A percentile compares a stretch with the other conserved stretches of the same genome.
Evolutionary conservation across 2,329 filamentous ascomycete genomes (phyloP).

Genomic region (Bipolaris bicolor): DNA sequence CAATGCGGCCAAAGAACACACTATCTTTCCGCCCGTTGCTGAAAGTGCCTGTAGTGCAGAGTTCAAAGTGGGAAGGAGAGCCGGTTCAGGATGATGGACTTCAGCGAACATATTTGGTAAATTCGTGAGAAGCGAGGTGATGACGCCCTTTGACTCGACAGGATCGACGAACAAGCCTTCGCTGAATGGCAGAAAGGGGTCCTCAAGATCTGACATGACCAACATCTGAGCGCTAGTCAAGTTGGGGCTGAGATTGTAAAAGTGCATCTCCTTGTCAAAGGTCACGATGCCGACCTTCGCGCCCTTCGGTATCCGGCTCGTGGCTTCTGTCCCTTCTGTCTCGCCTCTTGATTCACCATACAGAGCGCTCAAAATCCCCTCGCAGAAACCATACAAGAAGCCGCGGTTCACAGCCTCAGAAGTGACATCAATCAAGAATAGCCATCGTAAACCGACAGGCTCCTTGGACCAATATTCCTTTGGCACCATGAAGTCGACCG

Average conservation of each 20-base stretch:
- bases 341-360: constrained; percentile 67
- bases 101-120: constrained; percentile 86
- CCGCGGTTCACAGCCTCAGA: constrained; percentile 91
- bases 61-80: constrained; percentile 81
- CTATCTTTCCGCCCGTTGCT: constrained; percentile 87
- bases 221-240: constrained; percentile 94
- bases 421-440: constrained; percentile 93
- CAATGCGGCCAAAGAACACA: constrained; percentile 85
- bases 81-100: constrained; percentile 89
- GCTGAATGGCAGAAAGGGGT: constrained; percentile 91
- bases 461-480: constrained; percentile 99
- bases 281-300: constrained; percentile 94
- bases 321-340: constrained; percentile 58
- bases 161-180: constrained; percentile 95
- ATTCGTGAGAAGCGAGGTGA: constrained; percentile 81
- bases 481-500: constrained; percentile 93
- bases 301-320: constrained; percentile 71
- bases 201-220: constrained; percentile 96
- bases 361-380: constrained; percentile 82
- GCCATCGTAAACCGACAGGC: constrained; percentile 82
- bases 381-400: constrained; percentile 87
- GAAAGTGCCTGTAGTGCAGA: constrained; percentile 84
- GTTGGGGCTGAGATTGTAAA: constrained; percentile 86
- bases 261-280: constrained; percentile 95
- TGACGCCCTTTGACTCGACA: constrained; percentile 84